A percentile compares a stretch with the other conserved stretches of the same genome.
Evolutionary conservation across 2,329 filamentous ascomycete species (phyloP).

Genomic region (Gremmenia infestans): DNA sequence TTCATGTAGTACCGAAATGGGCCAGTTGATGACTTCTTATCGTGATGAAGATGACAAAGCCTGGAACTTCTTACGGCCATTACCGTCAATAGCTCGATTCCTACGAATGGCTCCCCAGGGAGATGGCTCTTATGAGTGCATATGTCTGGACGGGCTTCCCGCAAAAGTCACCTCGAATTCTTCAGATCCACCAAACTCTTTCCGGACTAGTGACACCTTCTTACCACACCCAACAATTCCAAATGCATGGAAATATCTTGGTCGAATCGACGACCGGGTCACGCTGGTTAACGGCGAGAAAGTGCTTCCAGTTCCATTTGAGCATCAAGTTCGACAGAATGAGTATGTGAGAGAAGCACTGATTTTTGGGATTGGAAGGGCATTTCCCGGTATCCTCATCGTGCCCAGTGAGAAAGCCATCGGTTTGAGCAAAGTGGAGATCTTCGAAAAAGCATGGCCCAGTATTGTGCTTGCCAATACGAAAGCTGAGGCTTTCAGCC

Average conservation of each 20-base stretch:
- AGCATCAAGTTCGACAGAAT: conserved; percentile 48
- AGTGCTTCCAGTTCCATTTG: conserved; percentile 40
- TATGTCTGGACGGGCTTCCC: conserved; percentile 35
- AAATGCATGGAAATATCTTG: conserved; percentile 40
- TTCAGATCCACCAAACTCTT: conserved; percentile 39
- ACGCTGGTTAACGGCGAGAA: conserved; percentile 45
- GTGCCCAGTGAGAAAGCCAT: conserved; percentile 41
- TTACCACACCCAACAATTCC: conserved; percentile 36
- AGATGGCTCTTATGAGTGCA: conserved; percentile 25
- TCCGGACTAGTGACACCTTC: conserved; percentile 40
- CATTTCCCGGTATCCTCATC: conserved; percentile 48
- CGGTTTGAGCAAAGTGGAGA: conserved; percentile 37
- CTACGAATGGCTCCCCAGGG: conserved; percentile 23
- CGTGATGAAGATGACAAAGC: conserved; percentile 43
- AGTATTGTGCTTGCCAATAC: conserved; percentile 46
- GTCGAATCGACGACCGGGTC: conserved; percentile 40
- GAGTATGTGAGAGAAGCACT: conserved; percentile 49
- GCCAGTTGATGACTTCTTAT: conserved; percentile 56
- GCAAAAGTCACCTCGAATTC: conserved; percentile 37
- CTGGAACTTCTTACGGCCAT: conserved; percentile 53
- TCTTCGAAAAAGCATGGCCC: conserved; percentile 44
- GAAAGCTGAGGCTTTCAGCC: conserved; percentile 44
- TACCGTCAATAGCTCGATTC: conserved; percentile 4
- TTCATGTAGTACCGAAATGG: conserved; percentile 48
- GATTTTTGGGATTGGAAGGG: conserved; percentile 49